Base-by-base conservation (phyloP, 1,284 basidiomycete species). In the Marasmius tenuissimus region DNA sequence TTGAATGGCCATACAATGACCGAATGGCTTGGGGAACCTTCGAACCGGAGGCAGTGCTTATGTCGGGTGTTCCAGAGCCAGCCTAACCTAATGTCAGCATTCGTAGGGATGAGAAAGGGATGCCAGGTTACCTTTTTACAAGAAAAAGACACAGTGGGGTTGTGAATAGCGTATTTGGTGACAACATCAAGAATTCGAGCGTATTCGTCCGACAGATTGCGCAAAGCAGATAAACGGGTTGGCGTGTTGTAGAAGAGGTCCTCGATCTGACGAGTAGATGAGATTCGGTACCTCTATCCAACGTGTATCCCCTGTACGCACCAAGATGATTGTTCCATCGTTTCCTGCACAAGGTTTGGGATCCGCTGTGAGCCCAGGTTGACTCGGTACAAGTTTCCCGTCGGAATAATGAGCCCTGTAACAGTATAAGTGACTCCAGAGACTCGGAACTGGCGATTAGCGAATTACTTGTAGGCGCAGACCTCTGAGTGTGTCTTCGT, bases 171-270 rank as follows among this genome's bases (percentile, higher is more conserved):
- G 70, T 99, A 99, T 65, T 92, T 93, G 1, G 93, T 93, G n/a
- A 98, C 83, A 5, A 99, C 93, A 66, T 98, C 95, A 1, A 98
- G 81, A 40, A 98, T 94, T 27, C 93, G 87, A 8, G 89, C 84
- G 73, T 98, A 99, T 72, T 99, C 97, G 65, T 99, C 97, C 0
- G 94, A 91, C 1, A 90, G 77, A 58, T 88, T 92, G 57, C 92
- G 88, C 61, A 99, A 82, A 0, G 96, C 93, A 9, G 94, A 88
- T 38, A 95, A 84, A 45, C 97, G 91, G 16, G 92, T 89, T 0
- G 96, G 94, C 0, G 91, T 94, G 67, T 98, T 98, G 77, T 94
- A 97, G 74, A 99, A 99, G 38, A 99, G 79, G 71, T 98, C 93
- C 73, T 98, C 94, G 6, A 95, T 95, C 92, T 96, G 65, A n/a